These are phyloP conservation scores for Lactuca sativa DNA, from an alignment of 129 eudicot genomes.

Conservation along the genomic window DNA sequence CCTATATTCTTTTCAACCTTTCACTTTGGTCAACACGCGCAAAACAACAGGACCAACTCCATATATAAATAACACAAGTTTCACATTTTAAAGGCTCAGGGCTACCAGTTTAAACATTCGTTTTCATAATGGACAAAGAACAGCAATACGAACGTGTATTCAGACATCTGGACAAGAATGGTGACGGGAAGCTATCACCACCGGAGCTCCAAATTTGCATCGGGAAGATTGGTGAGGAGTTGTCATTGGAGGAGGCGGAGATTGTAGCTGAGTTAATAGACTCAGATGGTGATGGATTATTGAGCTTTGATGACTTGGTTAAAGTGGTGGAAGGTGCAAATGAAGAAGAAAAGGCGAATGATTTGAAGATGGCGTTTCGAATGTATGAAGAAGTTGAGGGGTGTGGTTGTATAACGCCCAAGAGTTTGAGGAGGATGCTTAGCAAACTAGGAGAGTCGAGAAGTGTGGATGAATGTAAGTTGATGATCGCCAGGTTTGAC, in stretches of 20 bases:
- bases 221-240: conserved; percentile 35
- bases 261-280: conserved; percentile 46
- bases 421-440: conserved; percentile 66
- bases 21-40: conserved; percentile 19
- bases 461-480: conserved; percentile 44
- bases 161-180: conserved; percentile 48
- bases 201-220: conserved; percentile 52
- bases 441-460: conserved; percentile 47
- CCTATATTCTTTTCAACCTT: neutral
- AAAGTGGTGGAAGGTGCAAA: conserved; percentile 46
- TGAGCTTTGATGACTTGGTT: conserved; percentile 48
- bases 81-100: neutral
- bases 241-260: conserved; percentile 51
- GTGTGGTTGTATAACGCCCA: conserved; percentile 44
- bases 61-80: conserved; percentile 12
- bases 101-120: neutral
- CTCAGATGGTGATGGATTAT: conserved; percentile 53
- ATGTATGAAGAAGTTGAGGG: conserved; percentile 52
- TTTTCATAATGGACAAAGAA: conserved; percentile 21
- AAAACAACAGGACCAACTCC: neutral
- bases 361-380: conserved; percentile 47
- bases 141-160: conserved; percentile 53
- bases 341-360: conserved; percentile 52
- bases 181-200: conserved; percentile 56
- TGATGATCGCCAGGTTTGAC: conserved; percentile 52